Evolutionary conservation across 2,329 filamentous ascomycete species (phyloP), one percentile per base, ranked within the genome.

Genomic region (Sphaceloma murrayae): DNA sequence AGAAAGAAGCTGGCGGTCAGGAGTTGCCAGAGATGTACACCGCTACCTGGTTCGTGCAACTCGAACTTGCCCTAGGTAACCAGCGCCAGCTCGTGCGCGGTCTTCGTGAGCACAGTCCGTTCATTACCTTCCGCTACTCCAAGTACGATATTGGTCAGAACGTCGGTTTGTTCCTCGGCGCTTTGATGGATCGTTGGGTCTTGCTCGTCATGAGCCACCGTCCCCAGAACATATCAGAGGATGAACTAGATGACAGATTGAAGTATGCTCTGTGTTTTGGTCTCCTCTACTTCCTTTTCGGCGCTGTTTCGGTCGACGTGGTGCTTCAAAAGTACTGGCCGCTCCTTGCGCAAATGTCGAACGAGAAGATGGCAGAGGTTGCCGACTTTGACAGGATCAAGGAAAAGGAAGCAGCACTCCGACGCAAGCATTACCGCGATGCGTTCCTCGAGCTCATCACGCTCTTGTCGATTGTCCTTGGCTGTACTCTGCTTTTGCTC

Each of bases 121-220:
- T 75, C 52, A 68, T 75, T 18, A 72, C 74, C 48, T 75, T 72
- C 70, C 68, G 73, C n/a, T 72, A 72, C 47, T 70, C 71, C 4
- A 70, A 69, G 27, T 64, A 71, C 46, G 72, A 75, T 46, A 65
- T 75, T 19, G 70, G 69, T 21, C 74, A 69, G 48, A 71, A 70
- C 19, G 60, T 75, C 14, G 56, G 74, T 2, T 74, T 73, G 56
- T 75, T 75, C 47, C 52, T 75, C 7, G 62, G 73, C 26, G 72
- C 72, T 5, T 65, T 75, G 8, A 66, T 75, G 50, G 72, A 75
- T 50, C 72, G 72, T 47, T 75, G 72, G 72, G 59, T 73, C 4
- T 62, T 65, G 19, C 52, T 75, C 3, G 54, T 74, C 10, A 65
- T 64, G 44, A 70, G 70, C 11, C 47, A 46, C 4, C 22, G 46